Conservation (phyloP, 495 filamentous ascomycete species). For the Cudoniella acicularis region DNA sequence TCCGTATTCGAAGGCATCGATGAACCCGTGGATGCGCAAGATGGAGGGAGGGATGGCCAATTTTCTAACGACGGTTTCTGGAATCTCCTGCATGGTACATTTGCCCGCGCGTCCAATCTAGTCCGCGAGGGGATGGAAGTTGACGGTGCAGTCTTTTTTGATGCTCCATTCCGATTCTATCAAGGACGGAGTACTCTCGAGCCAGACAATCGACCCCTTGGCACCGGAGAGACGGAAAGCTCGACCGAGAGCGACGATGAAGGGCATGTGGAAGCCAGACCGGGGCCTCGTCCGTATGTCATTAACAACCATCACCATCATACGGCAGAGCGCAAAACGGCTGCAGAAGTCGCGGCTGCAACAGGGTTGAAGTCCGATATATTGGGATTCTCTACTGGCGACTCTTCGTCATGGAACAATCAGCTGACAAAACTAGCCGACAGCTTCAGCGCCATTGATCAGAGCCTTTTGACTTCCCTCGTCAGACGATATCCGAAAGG, state of each 20-base stretch:
- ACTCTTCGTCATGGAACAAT: constrained; percentile 11
- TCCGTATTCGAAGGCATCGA: constrained; percentile 13
- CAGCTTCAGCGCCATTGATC: constrained; percentile 9
- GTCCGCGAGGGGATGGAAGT: constrained; percentile 45
- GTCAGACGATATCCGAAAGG: constrained; percentile 33
- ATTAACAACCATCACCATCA: background rate
- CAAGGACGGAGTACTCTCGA: constrained; percentile 16
- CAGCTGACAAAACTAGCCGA: background rate
- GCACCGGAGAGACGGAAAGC: background rate
- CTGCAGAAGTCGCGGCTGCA: background rate
- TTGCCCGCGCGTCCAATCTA: constrained; percentile 42
- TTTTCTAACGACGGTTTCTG: constrained; percentile 24
- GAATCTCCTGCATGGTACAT: constrained; percentile 30
- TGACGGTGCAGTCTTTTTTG: constrained; percentile 48
- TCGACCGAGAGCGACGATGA: constrained; percentile 5
- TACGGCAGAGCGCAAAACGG: background rate
- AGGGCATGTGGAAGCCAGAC: background rate
- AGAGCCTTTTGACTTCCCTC: constrained; percentile 23
- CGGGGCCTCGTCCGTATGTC: constrained; percentile 6
- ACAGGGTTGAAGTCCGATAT: constrained; percentile 13
- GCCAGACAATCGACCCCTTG: constrained; percentile 5
- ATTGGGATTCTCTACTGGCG: constrained; percentile 7
- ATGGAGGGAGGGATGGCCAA: constrained; percentile 7
- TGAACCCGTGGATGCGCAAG: constrained; percentile 14
- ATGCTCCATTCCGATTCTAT: constrained; percentile 36